These are phyloP conservation scores for Phytophthora quininea DNA, from an alignment of 352 stramenopile genomes.

Conservation along the genomic window DNA sequence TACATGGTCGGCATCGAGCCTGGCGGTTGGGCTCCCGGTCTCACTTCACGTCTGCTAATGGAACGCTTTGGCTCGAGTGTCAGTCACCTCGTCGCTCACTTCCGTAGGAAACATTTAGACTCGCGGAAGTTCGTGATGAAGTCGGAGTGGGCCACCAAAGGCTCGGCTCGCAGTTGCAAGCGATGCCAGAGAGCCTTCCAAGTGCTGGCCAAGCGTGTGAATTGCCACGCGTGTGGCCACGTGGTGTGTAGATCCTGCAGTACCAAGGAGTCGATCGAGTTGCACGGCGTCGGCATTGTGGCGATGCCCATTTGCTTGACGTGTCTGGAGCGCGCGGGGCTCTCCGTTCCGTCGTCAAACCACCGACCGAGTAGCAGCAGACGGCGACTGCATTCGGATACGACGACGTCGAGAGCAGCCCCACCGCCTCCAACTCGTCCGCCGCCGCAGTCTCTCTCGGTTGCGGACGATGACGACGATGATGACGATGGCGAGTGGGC, in stretches of 20 bases:
- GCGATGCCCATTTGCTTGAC: conserved; percentile 48
- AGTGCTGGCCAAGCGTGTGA: conserved; percentile 47
- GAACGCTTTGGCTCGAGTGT: conserved; percentile 51
- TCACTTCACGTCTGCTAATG: conserved; percentile 49
- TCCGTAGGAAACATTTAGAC: conserved; percentile 53
- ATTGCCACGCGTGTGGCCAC: conserved; percentile 47
- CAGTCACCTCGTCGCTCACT: conserved; percentile 46
- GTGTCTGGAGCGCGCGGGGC: conserved; percentile 36
- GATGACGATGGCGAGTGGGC: conserved; percentile 41
- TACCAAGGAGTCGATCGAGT: conserved; percentile 45
- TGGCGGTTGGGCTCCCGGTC: conserved; percentile 36
- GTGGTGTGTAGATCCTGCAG: conserved; percentile 41
- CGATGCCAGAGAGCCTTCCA: conserved; percentile 42
- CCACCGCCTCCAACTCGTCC: not conserved
- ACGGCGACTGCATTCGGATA: conserved; percentile 33
- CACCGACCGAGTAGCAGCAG: conserved; percentile 16
- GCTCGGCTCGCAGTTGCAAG: conserved; percentile 37
- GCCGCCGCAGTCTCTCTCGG: conserved; percentile 19
- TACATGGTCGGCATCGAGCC: conserved; percentile 58
- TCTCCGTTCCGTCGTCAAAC: conserved; percentile 23
- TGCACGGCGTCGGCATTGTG: conserved; percentile 44
- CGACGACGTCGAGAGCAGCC: not conserved
- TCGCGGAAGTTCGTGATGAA: conserved; percentile 56
- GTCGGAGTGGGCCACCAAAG: conserved; percentile 44
- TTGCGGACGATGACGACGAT: conserved; percentile 31